A percentile compares a stretch with the other conserved stretches of the same genome.
phyloP scores from a whole-genome alignment of 768 basidiomycete genomes.

The Boletus fagicola region DNA sequence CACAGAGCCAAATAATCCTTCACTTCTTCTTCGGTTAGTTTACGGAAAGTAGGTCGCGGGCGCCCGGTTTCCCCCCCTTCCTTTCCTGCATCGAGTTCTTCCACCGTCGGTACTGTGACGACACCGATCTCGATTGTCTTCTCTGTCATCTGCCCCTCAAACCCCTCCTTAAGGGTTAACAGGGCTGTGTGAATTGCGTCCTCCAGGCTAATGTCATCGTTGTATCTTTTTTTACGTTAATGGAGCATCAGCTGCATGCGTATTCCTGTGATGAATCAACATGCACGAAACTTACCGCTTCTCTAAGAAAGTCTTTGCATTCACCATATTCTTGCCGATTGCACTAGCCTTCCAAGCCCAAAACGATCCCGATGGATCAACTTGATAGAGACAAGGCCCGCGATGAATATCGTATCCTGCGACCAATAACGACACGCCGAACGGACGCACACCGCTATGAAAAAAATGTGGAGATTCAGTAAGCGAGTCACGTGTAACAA shows the following conservation, averaged over 20 bases:
- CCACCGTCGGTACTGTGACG: conserved; percentile 79
- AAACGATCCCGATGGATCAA: conserved; percentile 97
- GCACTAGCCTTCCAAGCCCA: conserved; percentile 99
- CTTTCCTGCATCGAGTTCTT: conserved; percentile 59
- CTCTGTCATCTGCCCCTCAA: conserved; percentile 99
- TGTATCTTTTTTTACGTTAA: conserved; percentile 76
- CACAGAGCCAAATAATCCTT: conserved; percentile 91
- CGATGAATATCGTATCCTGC: conserved; percentile 94
- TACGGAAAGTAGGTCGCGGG: conserved; percentile 88
- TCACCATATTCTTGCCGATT: conserved; percentile 99
- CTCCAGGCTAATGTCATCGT: conserved; percentile 97
- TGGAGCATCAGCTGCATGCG: conserved; percentile 16
- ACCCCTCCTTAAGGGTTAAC: conserved; percentile 96
- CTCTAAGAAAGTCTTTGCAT: conserved; percentile 99
- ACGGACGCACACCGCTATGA: conserved; percentile 95
- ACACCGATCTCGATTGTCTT: conserved; percentile 99
- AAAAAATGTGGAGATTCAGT: conserved; percentile 34
- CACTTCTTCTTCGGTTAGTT: conserved; percentile 95
- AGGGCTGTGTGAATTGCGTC: conserved; percentile 99
- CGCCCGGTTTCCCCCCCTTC: conserved; percentile 66
- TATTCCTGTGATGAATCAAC: conserved; percentile 20
- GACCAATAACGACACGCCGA: conserved; percentile 94
- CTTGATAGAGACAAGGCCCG: conserved; percentile 97
- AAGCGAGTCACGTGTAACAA: conserved; percentile 22
- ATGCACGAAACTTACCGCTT: conserved; percentile 69